Evolutionary conservation across 345 rosid species (phyloP).

Genomic region (Brassica incana): DNA sequence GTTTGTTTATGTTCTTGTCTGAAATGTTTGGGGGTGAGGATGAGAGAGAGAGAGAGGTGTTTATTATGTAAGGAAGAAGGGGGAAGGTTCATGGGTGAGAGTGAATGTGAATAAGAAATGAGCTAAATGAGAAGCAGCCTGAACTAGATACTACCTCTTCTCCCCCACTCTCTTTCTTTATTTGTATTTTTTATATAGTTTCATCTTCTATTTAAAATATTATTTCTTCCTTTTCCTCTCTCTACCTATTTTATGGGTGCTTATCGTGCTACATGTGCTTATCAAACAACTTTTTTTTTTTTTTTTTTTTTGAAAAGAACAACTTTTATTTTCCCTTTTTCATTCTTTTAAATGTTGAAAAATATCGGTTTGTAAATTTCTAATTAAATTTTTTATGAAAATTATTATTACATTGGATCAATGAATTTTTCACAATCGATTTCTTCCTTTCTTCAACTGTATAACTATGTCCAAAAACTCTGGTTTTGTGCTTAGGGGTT

Average conservation of each 20-base stretch:
- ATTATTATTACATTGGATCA: not conserved
- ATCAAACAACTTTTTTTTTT: not conserved
- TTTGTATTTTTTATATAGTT: not conserved
- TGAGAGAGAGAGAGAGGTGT: constrained; percentile 16
- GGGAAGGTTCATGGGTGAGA: constrained; percentile 32
- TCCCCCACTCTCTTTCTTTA: constrained; percentile 8
- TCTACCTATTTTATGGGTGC: constrained; percentile 2
- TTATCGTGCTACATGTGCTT: constrained; percentile 18
- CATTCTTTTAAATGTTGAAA: not conserved
- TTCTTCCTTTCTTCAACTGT: no score
- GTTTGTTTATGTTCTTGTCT: not conserved
- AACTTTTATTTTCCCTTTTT: not conserved
- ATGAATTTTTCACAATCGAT: not conserved
- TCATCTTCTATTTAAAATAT: not conserved
- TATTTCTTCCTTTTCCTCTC: not conserved
- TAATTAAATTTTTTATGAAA: not conserved
- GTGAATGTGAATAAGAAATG: constrained; percentile 14
- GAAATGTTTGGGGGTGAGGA: constrained; percentile 8
- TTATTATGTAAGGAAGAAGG: constrained; percentile 30
- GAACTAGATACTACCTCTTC: constrained; percentile 42
- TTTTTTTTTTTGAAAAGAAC: no score
- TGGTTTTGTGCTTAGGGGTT: constrained; percentile 1
- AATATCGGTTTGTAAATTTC: not conserved
- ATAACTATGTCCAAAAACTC: no score
- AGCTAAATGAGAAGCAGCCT: constrained; percentile 22